Percentiles rank a stretch among this genome's conserved stretches.
phyloP scores from a whole-genome alignment of 148 eudicot species.

The Beta vulgaris region DNA sequence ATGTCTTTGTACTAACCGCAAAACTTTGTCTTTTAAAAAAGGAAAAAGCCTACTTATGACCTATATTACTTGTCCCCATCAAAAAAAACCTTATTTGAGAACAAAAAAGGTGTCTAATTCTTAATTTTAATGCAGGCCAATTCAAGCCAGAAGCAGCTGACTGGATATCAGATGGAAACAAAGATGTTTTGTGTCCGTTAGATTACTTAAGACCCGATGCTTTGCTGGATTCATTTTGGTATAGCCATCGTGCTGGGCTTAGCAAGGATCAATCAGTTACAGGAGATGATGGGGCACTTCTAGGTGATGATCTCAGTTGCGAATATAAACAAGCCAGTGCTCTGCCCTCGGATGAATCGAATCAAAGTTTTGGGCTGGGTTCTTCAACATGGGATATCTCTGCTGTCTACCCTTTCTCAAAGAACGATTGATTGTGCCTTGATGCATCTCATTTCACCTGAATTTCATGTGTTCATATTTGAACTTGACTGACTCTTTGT shows the following conservation, averaged over 20 bases:
- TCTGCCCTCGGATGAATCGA: constrained; percentile 29
- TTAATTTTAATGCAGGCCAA: constrained; percentile 35
- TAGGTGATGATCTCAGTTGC: constrained; percentile 47
- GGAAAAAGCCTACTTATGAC: not conserved
- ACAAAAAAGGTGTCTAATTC: not conserved
- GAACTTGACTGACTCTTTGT: constrained; percentile 10
- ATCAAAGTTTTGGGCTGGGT: constrained; percentile 25
- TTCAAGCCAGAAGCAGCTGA: too few relatives aligned
- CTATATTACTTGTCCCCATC: not conserved
- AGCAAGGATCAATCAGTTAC: constrained; percentile 35
- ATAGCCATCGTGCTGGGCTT: constrained; percentile 27
- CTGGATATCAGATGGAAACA: constrained; percentile 28
- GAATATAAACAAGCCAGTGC: constrained; percentile 36
- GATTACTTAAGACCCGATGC: constrained; percentile 55
- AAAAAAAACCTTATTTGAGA: not conserved
- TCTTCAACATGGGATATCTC: constrained; percentile 42
- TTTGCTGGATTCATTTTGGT: constrained; percentile 54
- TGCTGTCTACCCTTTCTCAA: constrained; percentile 19
- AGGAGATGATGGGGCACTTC: constrained; percentile 46
- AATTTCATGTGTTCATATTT: constrained; percentile 7
- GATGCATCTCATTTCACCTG: constrained; percentile 13
- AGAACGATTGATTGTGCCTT: constrained; percentile 9
- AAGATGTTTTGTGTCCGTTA: constrained; percentile 38
- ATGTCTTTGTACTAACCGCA: too few relatives aligned
- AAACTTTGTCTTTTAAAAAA: not conserved